Percentiles rank a stretch among this genome's conserved stretches.
These are phyloP conservation scores for Vaccinium macrocarpon DNA, from an alignment of 148 eudicot genomes.

Conservation along the genomic window DNA sequence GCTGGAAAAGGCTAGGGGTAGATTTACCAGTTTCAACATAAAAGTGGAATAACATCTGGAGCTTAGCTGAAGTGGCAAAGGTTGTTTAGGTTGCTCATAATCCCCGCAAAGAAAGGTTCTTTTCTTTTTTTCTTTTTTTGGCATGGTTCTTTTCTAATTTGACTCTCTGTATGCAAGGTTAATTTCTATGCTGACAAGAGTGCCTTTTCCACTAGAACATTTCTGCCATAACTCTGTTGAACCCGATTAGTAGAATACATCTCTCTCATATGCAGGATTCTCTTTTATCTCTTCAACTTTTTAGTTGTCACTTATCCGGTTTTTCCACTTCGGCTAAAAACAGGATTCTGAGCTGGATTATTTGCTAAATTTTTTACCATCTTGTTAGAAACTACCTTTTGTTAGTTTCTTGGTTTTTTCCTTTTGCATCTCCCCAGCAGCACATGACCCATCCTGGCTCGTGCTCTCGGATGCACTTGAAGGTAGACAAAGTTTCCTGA, in stretches of 20 bases:
- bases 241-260: constrained; percentile 35
- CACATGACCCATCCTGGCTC: constrained; percentile 66
- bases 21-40: neutral
- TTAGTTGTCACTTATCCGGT: constrained; percentile 36
- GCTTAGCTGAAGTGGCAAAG: constrained; percentile 5
- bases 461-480: constrained; percentile 43
- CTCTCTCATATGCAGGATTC: constrained; percentile 42
- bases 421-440: constrained; percentile 64
- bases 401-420: constrained; percentile 53
- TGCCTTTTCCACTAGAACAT: neutral
- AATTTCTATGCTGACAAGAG: neutral
- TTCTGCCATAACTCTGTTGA: constrained; percentile 7
- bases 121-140: constrained; percentile 6
- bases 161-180: neutral
- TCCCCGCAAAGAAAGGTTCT: constrained; percentile 40
- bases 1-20: neutral
- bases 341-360: constrained; percentile 58
- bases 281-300: constrained; percentile 36
- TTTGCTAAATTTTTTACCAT: constrained; percentile 38
- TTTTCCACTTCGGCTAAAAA: constrained; percentile 82
- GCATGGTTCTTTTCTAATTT: neutral
- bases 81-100: constrained; percentile 1
- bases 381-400: constrained; percentile 46
- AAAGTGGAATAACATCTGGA: neutral
- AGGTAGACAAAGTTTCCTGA: neutral